phyloP scores from a whole-genome alignment of 176 grass and related monocot species.

The Oryza meyeriana region DNA sequence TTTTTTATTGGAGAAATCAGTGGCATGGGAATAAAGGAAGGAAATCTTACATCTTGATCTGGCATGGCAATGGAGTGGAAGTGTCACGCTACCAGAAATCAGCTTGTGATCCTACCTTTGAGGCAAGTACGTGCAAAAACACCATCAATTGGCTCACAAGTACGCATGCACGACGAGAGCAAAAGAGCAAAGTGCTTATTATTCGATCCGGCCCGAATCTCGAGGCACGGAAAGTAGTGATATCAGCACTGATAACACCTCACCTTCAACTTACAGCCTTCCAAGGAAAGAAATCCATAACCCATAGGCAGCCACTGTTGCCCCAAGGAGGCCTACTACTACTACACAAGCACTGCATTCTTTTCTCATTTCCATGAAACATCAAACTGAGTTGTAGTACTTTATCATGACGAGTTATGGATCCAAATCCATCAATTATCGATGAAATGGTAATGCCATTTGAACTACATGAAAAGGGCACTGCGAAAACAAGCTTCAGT shows the following conservation, averaged over 20 bases:
- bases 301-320: background rate
- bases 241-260: conserved; percentile 2
- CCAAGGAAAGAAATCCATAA: background rate
- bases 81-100: background rate
- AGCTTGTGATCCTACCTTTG: background rate
- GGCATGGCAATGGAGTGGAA: background rate
- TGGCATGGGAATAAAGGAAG: background rate
- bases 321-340: background rate
- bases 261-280: background rate
- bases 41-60: background rate
- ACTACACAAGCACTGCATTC: background rate
- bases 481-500: background rate
- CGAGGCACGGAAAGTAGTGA: conserved; percentile 9
- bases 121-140: conserved; percentile 18
- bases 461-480: background rate
- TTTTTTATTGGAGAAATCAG: background rate
- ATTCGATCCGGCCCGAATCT: conserved; percentile 6
- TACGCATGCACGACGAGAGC: conserved; percentile 2
- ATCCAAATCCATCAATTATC: background rate
- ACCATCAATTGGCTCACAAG: conserved; percentile 32
- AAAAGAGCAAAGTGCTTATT: background rate
- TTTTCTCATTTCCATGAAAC: background rate
- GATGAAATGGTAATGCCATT: background rate
- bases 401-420: background rate
- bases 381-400: background rate